phyloP scores from a whole-genome alignment of 2,329 filamentous ascomycete species.

The Xylariomycetidae sp. region DNA sequence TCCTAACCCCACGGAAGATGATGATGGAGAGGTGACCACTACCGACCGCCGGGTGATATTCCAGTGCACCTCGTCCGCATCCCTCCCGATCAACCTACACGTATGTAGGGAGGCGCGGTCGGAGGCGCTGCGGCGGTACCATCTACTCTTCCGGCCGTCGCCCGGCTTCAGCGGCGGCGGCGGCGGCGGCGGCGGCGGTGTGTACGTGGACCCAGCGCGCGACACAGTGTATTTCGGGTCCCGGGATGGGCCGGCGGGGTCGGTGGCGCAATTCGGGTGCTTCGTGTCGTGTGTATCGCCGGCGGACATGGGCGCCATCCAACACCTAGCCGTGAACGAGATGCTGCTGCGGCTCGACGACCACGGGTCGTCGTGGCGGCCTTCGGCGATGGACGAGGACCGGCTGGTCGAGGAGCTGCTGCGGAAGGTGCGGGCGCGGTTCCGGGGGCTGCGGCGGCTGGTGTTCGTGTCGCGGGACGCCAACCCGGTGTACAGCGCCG shows the following conservation, averaged over 20 bases:
- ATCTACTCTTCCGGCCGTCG: conserved; percentile 34
- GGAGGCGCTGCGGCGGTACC: conserved; percentile 37
- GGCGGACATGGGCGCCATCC: conserved; percentile 33
- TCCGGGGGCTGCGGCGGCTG: conserved; percentile 36
- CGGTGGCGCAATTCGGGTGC: conserved; percentile 39
- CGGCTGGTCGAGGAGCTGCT: conserved; percentile 13
- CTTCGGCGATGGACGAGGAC: too few relatives aligned
- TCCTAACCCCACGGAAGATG: too few relatives aligned
- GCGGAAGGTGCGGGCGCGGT: conserved; percentile 29
- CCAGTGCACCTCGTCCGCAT: conserved; percentile 34
- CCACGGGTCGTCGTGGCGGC: too few relatives aligned
- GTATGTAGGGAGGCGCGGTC: conserved; percentile 39
- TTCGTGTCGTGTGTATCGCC: conserved; percentile 33
- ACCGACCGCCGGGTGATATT: neutral
- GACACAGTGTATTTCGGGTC: conserved; percentile 45
- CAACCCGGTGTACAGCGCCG: conserved; percentile 26
- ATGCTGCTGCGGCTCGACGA: too few relatives aligned
- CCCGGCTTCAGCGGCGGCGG: too few relatives aligned
- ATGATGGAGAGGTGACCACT: too few relatives aligned
- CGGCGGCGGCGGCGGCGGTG: conserved; percentile 32
- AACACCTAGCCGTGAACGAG: conserved; percentile 40
- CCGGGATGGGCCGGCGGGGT: conserved; percentile 37
- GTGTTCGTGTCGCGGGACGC: conserved; percentile 37
- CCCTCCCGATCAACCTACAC: conserved; percentile 39
- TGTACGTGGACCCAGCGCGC: conserved; percentile 34